Conservation (phyloP, 768 basidiomycete species). For the Cubamyces lactineus region DNA sequence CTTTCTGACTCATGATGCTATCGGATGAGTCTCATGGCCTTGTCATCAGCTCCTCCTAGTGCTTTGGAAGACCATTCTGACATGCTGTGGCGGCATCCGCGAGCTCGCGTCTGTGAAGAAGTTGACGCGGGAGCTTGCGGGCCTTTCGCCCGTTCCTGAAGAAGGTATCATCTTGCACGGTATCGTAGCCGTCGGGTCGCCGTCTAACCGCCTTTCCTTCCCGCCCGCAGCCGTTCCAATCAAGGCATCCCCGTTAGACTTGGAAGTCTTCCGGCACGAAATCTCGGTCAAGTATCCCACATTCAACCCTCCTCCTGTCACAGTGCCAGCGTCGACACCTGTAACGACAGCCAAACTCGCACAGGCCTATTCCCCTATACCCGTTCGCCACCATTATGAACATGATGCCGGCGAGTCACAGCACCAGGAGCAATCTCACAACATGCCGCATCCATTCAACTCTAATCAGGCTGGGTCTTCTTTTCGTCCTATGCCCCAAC, state of each 20-base stretch:
- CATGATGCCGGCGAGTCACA: conserved; percentile 70
- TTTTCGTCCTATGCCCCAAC: conserved; percentile 57
- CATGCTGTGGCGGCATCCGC: conserved; percentile 91
- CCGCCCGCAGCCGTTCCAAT: conserved; percentile 56
- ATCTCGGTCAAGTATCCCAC: conserved; percentile 96
- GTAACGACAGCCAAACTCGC: conserved; percentile 69
- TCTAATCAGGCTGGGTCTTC: conserved; percentile 41
- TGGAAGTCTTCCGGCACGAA: conserved; percentile 87
- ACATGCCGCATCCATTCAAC: conserved; percentile 38
- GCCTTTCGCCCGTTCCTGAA: conserved; percentile 60
- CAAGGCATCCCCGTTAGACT: conserved; percentile 90
- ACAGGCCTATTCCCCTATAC: conserved; percentile 91
- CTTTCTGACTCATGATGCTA: conserved; percentile 19
- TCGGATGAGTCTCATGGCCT: conserved; percentile 13
- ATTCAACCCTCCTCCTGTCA: conserved; percentile 64
- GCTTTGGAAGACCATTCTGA: conserved; percentile 91
- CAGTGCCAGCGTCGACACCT: conserved; percentile 25
- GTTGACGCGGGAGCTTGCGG: conserved; percentile 82
- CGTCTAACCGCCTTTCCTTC: conserved; percentile 8
- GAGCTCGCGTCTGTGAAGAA: conserved; percentile 84
- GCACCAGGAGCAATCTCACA: conserved; percentile 44
- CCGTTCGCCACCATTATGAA: conserved; percentile 92
- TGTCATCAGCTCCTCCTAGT: conserved; percentile 78
- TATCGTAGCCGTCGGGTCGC: background rate
- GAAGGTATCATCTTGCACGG: conserved; percentile 40